Base-by-base conservation (phyloP, 2,329 filamentous ascomycete genomes). In the Rachicladosporium sp. region DNA sequence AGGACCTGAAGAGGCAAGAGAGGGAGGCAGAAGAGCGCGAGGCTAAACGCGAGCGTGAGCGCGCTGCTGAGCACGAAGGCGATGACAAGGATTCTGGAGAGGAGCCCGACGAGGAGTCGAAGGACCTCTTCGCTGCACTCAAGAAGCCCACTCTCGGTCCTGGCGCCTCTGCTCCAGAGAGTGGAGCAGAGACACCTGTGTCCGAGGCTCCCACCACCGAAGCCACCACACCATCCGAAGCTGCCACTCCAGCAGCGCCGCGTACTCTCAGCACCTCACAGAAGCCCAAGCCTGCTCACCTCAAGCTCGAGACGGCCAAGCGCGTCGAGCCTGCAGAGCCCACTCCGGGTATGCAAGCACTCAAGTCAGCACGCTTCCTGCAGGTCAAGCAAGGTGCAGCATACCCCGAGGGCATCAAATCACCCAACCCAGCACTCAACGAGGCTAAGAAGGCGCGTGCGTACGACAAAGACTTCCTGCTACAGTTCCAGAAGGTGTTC, bases 401-500 rank as follows among this genome's bases (percentile, higher is more conserved):
- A 31, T 98, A 98, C 60, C 89, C 91, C n/a, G 67, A 76, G 3
- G 82, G 84, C 40, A 82, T 96, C 59, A 76, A 73, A 45, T 94
- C 88, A 15, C 91, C 91, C 6, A 96, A 95, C 64, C 86, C 89
- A 8, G 84, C 89, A 2, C 67, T 95, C 48, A 98, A 96, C 62
- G 82, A 85, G 21, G 43, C 45, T 27, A 89, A 88, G 67, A 82
- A 78, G 61, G 80, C 78, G 32, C 93, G 93, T 69, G 88, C 93
- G 61, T 98, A 98, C 63, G 87, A 96, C 65, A 84, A 88, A 54
- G 80, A 82, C 53, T 98, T 98, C 70, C 69, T 98, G 65, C 72
- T 98, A 23, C 91, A 98, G 59, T 98, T 98, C 72, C 85, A 95
- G 66, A 76, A 76, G 52, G 86, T 94, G 12, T 98, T 95, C 67